Percentiles rank a stretch among this genome's conserved stretches.
These are phyloP conservation scores for Euphorbia pulcherrima DNA, from an alignment of 345 rosid genomes.

Conservation along the genomic window DNA sequence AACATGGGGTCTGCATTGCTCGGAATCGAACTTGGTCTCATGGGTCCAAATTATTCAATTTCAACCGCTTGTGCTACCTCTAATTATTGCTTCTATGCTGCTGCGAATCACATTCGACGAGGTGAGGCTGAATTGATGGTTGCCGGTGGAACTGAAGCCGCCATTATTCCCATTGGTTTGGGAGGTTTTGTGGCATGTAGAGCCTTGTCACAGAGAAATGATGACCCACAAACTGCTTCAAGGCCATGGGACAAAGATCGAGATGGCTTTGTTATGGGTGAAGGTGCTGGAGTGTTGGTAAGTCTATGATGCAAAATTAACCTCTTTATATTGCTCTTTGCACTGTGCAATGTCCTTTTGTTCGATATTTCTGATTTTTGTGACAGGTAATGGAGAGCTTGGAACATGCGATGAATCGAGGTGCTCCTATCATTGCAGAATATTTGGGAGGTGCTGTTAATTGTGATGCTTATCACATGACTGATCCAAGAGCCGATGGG, in stretches of 20 bases:
- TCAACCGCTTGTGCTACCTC: constrained; percentile 99
- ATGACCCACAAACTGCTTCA: constrained; percentile 94
- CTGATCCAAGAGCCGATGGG: constrained; percentile 98
- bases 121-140: constrained; percentile 98
- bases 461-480: constrained; percentile 99
- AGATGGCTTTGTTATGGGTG: constrained; percentile 99
- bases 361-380: constrained; percentile 6
- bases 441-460: constrained; percentile 97
- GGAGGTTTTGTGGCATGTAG: constrained; percentile 98
- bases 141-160: constrained; percentile 99
- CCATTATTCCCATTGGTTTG: constrained; percentile 90
- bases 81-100: constrained; percentile 93
- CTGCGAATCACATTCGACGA: constrained; percentile 97
- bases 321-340: background rate
- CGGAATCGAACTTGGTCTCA: constrained; percentile 89
- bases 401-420: constrained; percentile 95
- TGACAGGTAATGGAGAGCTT: constrained; percentile 92
- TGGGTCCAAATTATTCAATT: constrained; percentile 98
- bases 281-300: constrained; percentile 97
- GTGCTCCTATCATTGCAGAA: constrained; percentile 95
- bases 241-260: constrained; percentile 97
- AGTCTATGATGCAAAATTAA: constrained; percentile 25
- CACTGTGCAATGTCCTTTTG: background rate
- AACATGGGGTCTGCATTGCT: constrained; percentile 97
- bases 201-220: constrained; percentile 96